Evolutionary conservation across 495 filamentous ascomycete species (phyloP), one percentile per base, ranked within the genome.

Genomic region (Acidiella bohemica): DNA sequence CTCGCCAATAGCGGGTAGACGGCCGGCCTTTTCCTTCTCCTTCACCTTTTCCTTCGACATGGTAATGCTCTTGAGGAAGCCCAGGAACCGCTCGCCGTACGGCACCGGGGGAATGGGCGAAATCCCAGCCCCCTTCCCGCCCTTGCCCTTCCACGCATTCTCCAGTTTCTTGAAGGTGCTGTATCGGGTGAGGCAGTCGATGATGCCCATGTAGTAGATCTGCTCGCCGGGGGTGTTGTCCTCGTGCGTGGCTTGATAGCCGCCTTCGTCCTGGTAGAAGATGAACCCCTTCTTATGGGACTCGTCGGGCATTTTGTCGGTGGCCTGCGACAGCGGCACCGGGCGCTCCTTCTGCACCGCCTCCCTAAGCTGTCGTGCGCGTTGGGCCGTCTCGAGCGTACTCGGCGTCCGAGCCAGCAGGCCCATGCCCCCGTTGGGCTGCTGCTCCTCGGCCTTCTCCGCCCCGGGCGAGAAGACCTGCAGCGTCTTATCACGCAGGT

Each of bases 101-200:
- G 77, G 70, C 30, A 87, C 76, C 0, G 90, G 86, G 0, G 88
- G 82, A n/a, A 95, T 78, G 1, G 92, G 84, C 2, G 87, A 95
- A 28, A 99, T 94, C 48, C 93, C 78, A 18, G 69, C 71, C 47
- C 83, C 77, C 53, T 84, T 75, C 51, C 76, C 67, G 6, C 78
- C 81, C 30, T 95, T 66, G 22, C 92, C 87, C 62, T 96, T 94
- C 77, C 84, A 82, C 60, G 94, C 87, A 58, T 93, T 73, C 59
- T 95, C 87, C 9, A 82, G 65, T 44, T 82, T 81, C 60, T 96
- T 97, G 56, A 88, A 67, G 32, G 81, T 75, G 39, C 80, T 83
- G 55, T 93, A 94, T 81, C 94, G 84, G 27, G 90, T 99, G 54
- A 99, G 62, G 57, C 88, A 96, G 59, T 96, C 92, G 55, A 96